phyloP scores from a whole-genome alignment of 805 yeast genomes.

The Lachancea sp. region DNA sequence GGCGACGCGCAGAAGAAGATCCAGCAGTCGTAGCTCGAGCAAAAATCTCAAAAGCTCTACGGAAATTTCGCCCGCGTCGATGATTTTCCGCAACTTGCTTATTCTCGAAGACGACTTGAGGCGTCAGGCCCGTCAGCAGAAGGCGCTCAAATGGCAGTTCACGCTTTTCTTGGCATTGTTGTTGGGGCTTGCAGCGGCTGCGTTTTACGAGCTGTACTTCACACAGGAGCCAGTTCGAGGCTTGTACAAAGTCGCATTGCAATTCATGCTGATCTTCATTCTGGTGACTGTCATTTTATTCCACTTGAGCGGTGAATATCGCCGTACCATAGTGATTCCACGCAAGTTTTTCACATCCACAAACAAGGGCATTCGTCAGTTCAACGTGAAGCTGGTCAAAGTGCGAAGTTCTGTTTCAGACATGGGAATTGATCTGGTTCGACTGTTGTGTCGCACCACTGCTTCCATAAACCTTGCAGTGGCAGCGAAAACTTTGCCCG shows the following conservation, averaged over 20 bases:
- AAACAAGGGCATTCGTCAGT: conserved; percentile 80
- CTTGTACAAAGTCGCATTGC: conserved; percentile 33
- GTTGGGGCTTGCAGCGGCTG: conserved; percentile 36
- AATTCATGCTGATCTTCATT: conserved; percentile 55
- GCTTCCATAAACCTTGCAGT: conserved; percentile 19
- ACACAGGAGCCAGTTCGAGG: conserved; percentile 38
- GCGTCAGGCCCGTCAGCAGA: conserved; percentile 70
- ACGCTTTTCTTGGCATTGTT: conserved; percentile 37
- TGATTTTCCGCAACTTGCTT: conserved; percentile 72
- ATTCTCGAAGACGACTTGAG: conserved; percentile 82
- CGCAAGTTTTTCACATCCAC: conserved; percentile 73
- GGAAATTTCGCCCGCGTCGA: conserved; percentile 49
- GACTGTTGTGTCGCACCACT: conserved; percentile 25
- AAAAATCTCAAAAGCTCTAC: conserved; percentile 22
- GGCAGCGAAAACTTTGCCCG: conserved; percentile 11
- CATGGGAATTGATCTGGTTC: conserved; percentile 30
- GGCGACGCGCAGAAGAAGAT: conserved; percentile 15
- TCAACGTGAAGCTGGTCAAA: conserved; percentile 71
- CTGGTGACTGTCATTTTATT: conserved; percentile 67
- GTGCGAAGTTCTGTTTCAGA: conserved; percentile 40
- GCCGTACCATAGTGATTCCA: conserved; percentile 75
- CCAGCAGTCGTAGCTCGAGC: conserved; percentile 28
- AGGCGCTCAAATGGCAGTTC: conserved; percentile 47
- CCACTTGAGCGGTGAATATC: conserved; percentile 85
- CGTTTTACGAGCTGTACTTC: conserved; percentile 36